Evolutionary conservation across 1,284 basidiomycete species (phyloP), one percentile per base, ranked within the genome.

Genomic region (Trametes polyzona): DNA sequence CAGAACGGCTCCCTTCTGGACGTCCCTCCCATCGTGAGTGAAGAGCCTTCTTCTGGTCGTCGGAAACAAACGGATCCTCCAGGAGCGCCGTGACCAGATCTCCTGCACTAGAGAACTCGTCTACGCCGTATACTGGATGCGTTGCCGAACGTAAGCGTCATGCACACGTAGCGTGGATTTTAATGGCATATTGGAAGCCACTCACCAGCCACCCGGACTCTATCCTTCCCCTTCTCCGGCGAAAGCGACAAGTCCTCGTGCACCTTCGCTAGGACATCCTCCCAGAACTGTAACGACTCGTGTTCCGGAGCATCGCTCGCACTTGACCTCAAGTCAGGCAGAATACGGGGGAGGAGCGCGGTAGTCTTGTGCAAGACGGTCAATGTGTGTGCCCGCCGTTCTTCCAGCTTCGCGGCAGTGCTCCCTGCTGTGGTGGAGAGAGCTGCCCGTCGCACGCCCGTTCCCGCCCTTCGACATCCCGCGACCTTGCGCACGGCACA

Each of bases 41-140:
- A 47, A 85, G 65, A 16, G 64, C 64, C 40, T 57, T 43, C 41
- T 73, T 77, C 55, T 80, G 75, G 14, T 69, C 65, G 55, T 83
- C 78, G 11, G 82, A 81, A 2, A 77, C 75, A 58, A 91, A 80
- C 10, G 87, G 88, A 52, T 89, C 83, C 47, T 86, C 80, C n/a
- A 91, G 72, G 17, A 91, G 73, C 3, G 86, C 86, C 4, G 82
- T 81, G n/a, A 91, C 79, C 2, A 91, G 70, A 36, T 85, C 80
- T 43, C 73, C 70, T 8, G 83, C 75, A 36, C 74, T 75, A 16
- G 84, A 76, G 68, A 73, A 77, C 61, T 80, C 71, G 67, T 86
- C 82, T 47, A 79, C 65, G 8, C 81, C 80, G 64, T 78, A 83
- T 5, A 90, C 88, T 88, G 57, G 2, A 44, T 12, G 8, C 11